phyloP scores from a whole-genome alignment of 768 basidiomycete genomes.

The Lentinula aciculospora region DNA sequence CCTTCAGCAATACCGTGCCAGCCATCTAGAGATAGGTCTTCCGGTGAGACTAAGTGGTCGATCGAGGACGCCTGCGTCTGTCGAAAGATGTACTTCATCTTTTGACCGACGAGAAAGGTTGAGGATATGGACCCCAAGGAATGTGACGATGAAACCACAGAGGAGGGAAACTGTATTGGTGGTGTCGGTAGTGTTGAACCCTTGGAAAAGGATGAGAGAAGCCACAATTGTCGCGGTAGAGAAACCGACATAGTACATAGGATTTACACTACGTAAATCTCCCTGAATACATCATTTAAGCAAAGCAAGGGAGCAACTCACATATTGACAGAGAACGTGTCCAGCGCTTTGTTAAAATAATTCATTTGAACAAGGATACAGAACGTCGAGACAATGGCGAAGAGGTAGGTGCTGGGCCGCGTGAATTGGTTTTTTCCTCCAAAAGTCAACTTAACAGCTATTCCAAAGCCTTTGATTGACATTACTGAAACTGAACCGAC shows the following conservation, averaged over 20 bases:
- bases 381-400: slow-evolving; percentile 71
- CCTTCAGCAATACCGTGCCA: slow-evolving; percentile 45
- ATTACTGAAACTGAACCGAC: slow-evolving; percentile 97
- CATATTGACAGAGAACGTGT: slow-evolving; percentile 97
- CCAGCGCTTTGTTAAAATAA: slow-evolving; percentile 97
- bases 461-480: slow-evolving; percentile 98
- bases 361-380: slow-evolving; percentile 94
- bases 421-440: slow-evolving; percentile 93
- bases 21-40: slow-evolving; percentile 72
- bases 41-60: slow-evolving; percentile 79
- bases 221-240: slow-evolving; percentile 90
- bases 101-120: slow-evolving; percentile 64
- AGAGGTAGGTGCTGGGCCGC: slow-evolving; percentile 94
- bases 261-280: slow-evolving; percentile 70
- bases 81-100: slow-evolving; percentile 29
- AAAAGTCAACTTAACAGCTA: slow-evolving; percentile 92
- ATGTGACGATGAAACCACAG: slow-evolving; percentile 87
- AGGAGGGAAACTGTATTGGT: slow-evolving; percentile 84
- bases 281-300: not conserved
- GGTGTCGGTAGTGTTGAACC: slow-evolving; percentile 85
- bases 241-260: slow-evolving; percentile 97
- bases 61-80: slow-evolving; percentile 64
- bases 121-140: slow-evolving; percentile 94
- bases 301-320: slow-evolving; percentile 34
- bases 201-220: slow-evolving; percentile 94